Evolutionary conservation across 495 filamentous ascomycete genomes (phyloP), one percentile per base, ranked within the genome.

Genomic region (Lepraria neglecta): DNA sequence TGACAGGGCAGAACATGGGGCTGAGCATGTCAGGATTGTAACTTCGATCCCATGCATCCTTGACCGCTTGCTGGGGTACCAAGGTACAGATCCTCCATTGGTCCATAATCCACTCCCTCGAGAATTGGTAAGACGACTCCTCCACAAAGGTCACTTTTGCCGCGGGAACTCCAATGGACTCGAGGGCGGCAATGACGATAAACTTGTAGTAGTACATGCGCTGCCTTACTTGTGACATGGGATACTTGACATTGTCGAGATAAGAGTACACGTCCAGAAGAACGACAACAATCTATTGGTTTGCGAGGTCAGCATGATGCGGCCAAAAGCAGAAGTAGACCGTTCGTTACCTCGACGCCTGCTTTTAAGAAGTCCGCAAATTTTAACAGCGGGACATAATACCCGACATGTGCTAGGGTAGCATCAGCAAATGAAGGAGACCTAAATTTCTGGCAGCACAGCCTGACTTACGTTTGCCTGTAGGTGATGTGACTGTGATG

Each of bases 391-490:
- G 46, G 46, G 7, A 24, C 46, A 6, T 7, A 24, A 48, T 48
- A 48, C n/a, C 15, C 46, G 6, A 48, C 21, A 24, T 48, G 46
- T 17, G 46, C 46, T 48, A 24, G 7, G 9, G 9, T 44, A 7
- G 7, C 40, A 44, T 44, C 40, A 44, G 40, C 46, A n/a, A 11
- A 21, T 48, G 46, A n/a, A 6, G 10, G 6, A 48, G 6, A 11
- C 46, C 19, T 24, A 40, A 17, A 53, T 44, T 15, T n/a, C 4
- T n/a, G 17, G 11, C 21, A 33, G 50, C 6, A 15, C 9, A 15
- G 24, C 59, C 45, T 4, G 30, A 40, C 58, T 63, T 21, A 55
- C 52, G 52, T 33, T 55, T 55, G 7, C 52, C 52, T 30, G 52
- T 55, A 11, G 52, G 52, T 30, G 52, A 6, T 55, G 52, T 55